Conservation (phyloP, 805 yeast genomes). For the Starmera caribaea region DNA sequence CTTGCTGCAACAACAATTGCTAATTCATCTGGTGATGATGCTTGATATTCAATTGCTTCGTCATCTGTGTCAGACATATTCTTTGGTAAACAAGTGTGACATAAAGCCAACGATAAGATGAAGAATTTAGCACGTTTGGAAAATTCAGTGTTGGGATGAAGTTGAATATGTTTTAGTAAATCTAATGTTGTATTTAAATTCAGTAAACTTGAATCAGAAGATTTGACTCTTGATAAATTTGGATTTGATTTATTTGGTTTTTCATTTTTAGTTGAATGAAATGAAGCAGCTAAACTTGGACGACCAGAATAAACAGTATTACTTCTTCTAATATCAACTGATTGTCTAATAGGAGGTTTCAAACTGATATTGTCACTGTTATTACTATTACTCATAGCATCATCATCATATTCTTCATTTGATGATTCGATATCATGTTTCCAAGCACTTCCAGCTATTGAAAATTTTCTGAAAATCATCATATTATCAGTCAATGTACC, state of each 20-base stretch:
- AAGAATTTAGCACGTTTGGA: constrained; percentile 72
- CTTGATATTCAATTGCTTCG: constrained; percentile 67
- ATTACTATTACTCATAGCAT: constrained; percentile 4
- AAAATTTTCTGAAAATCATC: constrained; percentile 85
- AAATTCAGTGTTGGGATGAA: constrained; percentile 59
- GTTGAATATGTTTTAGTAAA: constrained; percentile 59
- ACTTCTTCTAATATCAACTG: constrained; percentile 31
- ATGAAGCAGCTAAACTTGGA: constrained; percentile 46
- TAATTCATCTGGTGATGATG: constrained; percentile 94
- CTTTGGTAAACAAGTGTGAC: constrained; percentile 86
- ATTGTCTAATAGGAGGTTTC: constrained; percentile 15
- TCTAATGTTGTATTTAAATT: constrained; percentile 49
- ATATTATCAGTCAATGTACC: constrained; percentile 94
- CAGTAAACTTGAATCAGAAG: neutral
- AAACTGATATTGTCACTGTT: neutral
- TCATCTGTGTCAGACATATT: constrained; percentile 21
- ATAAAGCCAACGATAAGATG: constrained; percentile 70
- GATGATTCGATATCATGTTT: constrained; percentile 54
- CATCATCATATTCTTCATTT: neutral
- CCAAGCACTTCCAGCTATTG: constrained; percentile 88
- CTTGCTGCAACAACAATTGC: constrained; percentile 93
- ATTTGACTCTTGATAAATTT: neutral
- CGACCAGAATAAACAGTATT: constrained; percentile 37
- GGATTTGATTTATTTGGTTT: neutral
- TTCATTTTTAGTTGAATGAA: constrained; percentile 3